Percentiles rank a stretch among this genome's conserved stretches.
Conservation (phyloP, 352 stramenopile genomes). For the Globisporangium barbulae region DNA sequence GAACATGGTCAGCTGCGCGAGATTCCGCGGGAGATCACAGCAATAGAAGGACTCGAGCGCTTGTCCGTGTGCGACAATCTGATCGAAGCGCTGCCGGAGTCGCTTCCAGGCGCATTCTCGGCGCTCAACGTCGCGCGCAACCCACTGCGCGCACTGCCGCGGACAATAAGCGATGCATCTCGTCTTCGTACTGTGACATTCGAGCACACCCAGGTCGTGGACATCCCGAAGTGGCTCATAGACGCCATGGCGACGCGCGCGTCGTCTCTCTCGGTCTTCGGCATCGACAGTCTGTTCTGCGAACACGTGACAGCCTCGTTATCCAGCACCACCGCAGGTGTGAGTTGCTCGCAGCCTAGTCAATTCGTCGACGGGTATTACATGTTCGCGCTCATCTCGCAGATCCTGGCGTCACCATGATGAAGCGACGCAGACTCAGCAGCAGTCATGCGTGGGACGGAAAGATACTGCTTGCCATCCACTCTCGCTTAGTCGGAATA, state of each 20-base stretch:
- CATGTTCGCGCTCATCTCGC: background rate
- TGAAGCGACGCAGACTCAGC: background rate
- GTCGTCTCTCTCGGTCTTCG: background rate
- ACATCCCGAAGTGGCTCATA: background rate
- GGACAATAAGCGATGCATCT: background rate
- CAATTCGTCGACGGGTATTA: conserved; percentile 2
- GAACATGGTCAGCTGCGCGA: conserved; percentile 14
- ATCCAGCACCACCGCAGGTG: background rate
- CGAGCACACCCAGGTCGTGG: conserved; percentile 8
- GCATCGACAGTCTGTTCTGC: conserved; percentile 2
- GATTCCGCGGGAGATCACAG: conserved; percentile 6
- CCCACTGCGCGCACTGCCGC: conserved; percentile 1
- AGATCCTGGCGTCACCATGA: conserved; percentile 2
- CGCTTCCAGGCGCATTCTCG: background rate
- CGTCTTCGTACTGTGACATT: conserved; percentile 1
- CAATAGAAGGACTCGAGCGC: conserved; percentile 5
- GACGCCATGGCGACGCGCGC: background rate
- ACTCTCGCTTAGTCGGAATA: background rate
- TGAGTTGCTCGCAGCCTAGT: background rate
- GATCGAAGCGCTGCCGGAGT: conserved; percentile 2
- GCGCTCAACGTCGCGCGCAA: conserved; percentile 12
- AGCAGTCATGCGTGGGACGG: no score
- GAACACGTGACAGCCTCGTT: background rate
- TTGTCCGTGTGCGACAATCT: conserved; percentile 12
- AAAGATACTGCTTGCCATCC: background rate